Percentiles rank a stretch among this genome's conserved stretches.
phyloP scores from a whole-genome alignment of 129 eudicot genomes.

The Escallonia rubra region DNA sequence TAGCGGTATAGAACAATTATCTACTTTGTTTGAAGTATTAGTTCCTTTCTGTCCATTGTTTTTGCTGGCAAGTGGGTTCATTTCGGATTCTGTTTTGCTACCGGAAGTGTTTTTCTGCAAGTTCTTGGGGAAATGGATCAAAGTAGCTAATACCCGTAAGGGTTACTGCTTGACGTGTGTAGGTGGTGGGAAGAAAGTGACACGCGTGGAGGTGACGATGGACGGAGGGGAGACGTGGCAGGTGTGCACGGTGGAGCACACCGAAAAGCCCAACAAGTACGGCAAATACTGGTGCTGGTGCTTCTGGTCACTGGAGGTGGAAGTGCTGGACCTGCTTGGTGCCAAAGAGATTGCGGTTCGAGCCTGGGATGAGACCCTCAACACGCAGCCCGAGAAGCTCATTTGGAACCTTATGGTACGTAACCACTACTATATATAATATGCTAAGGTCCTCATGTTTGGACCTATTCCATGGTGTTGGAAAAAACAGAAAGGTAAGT shows the following conservation, averaged over 20 bases:
- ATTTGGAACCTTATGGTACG: slow-evolving; percentile 94
- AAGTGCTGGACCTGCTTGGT: slow-evolving; percentile 74
- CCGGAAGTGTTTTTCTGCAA: no score
- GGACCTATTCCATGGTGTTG: no score
- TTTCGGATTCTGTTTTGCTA: no score
- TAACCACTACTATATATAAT: not conserved
- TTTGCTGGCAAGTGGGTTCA: no score
- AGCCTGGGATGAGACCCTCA: slow-evolving; percentile 89
- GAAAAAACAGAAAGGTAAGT: no score
- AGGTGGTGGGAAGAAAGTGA: slow-evolving; percentile 98
- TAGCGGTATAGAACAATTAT: no score
- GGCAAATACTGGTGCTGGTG: slow-evolving; percentile 99
- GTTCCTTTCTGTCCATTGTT: no score
- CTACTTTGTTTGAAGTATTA: no score
- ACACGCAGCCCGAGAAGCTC: slow-evolving; percentile 96
- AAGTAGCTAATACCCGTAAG: no score
- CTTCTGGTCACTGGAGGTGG: slow-evolving; percentile 93
- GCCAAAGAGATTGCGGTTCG: slow-evolving; percentile 92
- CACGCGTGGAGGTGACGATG: slow-evolving; percentile 89
- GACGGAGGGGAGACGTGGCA: slow-evolving; percentile 95
- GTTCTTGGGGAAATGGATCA: no score
- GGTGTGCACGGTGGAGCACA: slow-evolving; percentile 54
- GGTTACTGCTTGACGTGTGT: not conserved
- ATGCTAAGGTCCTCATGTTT: no score
- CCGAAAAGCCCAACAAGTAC: slow-evolving; percentile 72